Base-by-base conservation (phyloP, 768 basidiomycete genomes). In the Suillus sp. region DNA sequence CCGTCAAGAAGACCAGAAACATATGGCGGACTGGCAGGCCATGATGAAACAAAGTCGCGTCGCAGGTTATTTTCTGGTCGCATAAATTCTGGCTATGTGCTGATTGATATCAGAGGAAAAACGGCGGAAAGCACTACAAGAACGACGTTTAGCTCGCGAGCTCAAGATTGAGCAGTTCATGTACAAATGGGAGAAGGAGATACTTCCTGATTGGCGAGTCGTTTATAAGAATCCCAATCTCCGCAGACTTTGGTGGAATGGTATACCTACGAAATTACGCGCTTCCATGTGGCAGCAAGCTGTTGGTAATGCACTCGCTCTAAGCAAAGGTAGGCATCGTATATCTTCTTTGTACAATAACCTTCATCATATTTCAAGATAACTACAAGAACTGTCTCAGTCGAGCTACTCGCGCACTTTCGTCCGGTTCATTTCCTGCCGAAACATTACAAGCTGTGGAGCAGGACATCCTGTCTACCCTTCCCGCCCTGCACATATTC, bases 1-100 rank as follows among this genome's bases (percentile, higher is more conserved):
- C 55, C 83, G 83, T 34, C 72, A 84, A 63, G 94, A 96, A 75
- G 94, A 96, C 70, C 75, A 81, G 55, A 95, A 89, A 67, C 95
- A 96, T 76, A 80, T 93, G 71, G 85, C 88, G 4, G 90, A 91
- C 71, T 95, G 94, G 90, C 85, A 93, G 70, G 76, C 81, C 38
- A 96, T 96, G 93, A 93, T 95, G 89, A 87, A 86, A 66, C 86
- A 80, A 51, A 93, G 91, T 77, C 86, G 90, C 59, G 74, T 76
- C 20, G 84, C 88, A 66, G 92, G 93, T 93, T 64, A 72, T 83
- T 76, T 11, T 11, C 58, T 59, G 42, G 22, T 32, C 13, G 62
- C 35, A 43, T 66, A 40, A 37, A 53, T 48, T n/a, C n/a, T 48
- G 25, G 27, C 4, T 30, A 18, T 55, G 22, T 62, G 50, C 32